phyloP scores from a whole-genome alignment of 2,329 filamentous ascomycete genomes.

The Claviceps spartinae region DNA sequence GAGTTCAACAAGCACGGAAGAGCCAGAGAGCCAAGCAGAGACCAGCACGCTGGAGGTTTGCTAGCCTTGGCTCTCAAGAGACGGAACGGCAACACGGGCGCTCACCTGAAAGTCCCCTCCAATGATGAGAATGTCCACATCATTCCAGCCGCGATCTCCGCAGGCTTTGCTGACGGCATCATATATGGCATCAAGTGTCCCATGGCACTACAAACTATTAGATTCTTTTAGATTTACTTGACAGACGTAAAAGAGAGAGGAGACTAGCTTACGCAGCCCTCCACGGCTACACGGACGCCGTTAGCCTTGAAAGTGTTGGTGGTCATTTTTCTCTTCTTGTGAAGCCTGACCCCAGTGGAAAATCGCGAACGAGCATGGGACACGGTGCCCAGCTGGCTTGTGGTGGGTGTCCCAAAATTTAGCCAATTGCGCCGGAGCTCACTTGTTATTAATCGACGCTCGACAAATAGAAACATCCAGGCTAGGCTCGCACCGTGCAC shows the following conservation, averaged over 20 bases:
- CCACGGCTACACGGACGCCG: constrained; percentile 63
- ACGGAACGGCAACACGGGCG: neutral
- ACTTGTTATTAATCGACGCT: neutral
- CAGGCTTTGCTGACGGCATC: constrained; percentile 58
- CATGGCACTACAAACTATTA: constrained; percentile 50
- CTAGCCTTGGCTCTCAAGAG: neutral
- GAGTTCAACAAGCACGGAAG: neutral
- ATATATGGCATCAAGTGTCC: constrained; percentile 84
- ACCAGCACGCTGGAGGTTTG: neutral
- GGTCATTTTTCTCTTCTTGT: constrained; percentile 11
- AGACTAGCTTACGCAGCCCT: constrained; percentile 60
- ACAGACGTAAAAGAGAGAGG: neutral
- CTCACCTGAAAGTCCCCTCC: constrained; percentile 84
- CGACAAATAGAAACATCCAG: too few relatives aligned
- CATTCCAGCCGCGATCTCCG: constrained; percentile 59
- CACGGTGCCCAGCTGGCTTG: neutral
- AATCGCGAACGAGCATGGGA: neutral
- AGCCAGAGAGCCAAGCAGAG: neutral
- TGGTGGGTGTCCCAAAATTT: neutral
- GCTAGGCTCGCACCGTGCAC: too few relatives aligned
- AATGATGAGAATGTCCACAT: constrained; percentile 82
- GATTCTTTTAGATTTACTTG: neutral
- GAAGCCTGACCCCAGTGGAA: neutral
- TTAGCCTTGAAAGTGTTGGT: constrained; percentile 18
- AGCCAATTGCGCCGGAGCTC: neutral